phyloP scores from a whole-genome alignment of 495 filamentous ascomycete species.

The Polyplosphaeria fusca region DNA sequence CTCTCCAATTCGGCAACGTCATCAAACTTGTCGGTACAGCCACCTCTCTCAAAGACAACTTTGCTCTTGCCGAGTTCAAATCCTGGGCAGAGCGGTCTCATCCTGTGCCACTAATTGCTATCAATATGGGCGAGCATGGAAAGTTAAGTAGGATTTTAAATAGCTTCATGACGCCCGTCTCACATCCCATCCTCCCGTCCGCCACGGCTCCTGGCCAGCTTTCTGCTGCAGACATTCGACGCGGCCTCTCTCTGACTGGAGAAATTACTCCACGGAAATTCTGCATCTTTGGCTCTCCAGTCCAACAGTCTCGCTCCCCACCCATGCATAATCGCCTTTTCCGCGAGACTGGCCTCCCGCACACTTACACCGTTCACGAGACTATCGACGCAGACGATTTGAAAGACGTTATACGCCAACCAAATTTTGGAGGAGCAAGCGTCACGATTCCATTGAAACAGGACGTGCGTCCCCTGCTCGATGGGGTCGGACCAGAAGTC shows the following conservation, averaged over 20 bases:
- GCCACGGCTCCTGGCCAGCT: constrained; percentile 95
- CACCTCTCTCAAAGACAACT: constrained; percentile 76
- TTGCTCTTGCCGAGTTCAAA: constrained; percentile 78
- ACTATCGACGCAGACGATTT: constrained; percentile 62
- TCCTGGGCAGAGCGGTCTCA: constrained; percentile 66
- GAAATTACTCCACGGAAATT: constrained; percentile 74
- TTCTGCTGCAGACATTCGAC: constrained; percentile 83
- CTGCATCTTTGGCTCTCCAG: constrained; percentile 83
- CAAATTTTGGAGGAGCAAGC: constrained; percentile 85
- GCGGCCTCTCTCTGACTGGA: constrained; percentile 71
- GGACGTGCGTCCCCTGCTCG: constrained; percentile 77
- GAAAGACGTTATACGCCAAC: constrained; percentile 61
- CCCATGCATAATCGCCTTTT: constrained; percentile 89
- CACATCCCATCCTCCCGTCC: constrained; percentile 81
- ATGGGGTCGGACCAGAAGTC: constrained; percentile 75
- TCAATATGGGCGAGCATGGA: constrained; percentile 91
- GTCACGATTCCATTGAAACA: constrained; percentile 96
- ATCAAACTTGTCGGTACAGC: constrained; percentile 93
- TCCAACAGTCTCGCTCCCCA: constrained; percentile 75
- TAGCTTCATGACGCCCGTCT: constrained; percentile 91
- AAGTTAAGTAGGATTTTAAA: constrained; percentile 90
- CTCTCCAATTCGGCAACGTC: constrained; percentile 80
- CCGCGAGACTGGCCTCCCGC: constrained; percentile 72
- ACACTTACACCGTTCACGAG: constrained; percentile 78
- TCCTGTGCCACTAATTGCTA: constrained; percentile 77